Evolutionary conservation across 306 rosid genomes (phyloP).

Genomic region (Quercus dentata): DNA sequence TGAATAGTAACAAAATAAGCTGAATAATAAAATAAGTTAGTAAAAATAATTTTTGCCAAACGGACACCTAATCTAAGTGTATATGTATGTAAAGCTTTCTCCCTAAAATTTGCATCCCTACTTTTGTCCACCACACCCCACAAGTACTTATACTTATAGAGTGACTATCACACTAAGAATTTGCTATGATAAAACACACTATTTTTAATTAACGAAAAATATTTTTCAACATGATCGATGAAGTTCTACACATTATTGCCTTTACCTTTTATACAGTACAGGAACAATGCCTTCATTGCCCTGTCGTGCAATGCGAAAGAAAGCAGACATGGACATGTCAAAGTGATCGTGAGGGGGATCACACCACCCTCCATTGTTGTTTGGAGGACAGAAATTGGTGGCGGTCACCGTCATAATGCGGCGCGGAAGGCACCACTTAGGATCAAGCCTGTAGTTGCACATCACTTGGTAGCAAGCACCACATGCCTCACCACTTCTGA

Average conservation of each 20-base stretch:
- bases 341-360: constrained; percentile 79
- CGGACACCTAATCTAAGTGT: too few relatives aligned
- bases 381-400: constrained; percentile 84
- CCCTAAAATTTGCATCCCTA: fast-evolving
- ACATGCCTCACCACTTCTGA: constrained; percentile 67
- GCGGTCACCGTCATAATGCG: constrained; percentile 50
- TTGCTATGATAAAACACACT: fast-evolving
- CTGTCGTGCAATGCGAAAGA: constrained; percentile 63
- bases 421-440: constrained; percentile 67
- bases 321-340: constrained; percentile 82
- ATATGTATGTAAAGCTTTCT: fast-evolving
- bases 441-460: constrained; percentile 56
- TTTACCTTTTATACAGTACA: constrained; percentile 59
- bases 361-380: constrained; percentile 87
- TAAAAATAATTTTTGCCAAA: too few relatives aligned
- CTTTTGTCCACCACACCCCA: fast-evolving
- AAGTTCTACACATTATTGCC: neutral
- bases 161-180: fast-evolving
- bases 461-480: constrained; percentile 80
- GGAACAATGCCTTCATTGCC: constrained; percentile 91
- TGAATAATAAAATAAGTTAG: too few relatives aligned
- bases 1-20: too few relatives aligned
- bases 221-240: too few relatives aligned
- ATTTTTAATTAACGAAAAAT: too few relatives aligned
- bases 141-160: fast-evolving